These are phyloP conservation scores for Pseudocercospora fuligena DNA, from an alignment of 2,329 filamentous ascomycete species.

Conservation along the genomic window DNA sequence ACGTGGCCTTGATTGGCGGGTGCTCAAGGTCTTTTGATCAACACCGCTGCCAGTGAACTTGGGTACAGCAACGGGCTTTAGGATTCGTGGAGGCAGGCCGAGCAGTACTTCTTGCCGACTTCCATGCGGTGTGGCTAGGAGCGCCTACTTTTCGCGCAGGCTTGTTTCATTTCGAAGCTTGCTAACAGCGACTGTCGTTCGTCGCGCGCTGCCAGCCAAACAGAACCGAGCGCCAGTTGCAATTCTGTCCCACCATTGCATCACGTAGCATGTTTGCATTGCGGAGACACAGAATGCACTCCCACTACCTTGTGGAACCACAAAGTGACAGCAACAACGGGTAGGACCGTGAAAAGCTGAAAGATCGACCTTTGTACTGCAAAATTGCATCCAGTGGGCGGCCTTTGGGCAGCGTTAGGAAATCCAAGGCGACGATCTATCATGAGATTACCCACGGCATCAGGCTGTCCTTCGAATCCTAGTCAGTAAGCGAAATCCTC, in stretches of 20 bases:
- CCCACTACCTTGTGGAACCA: neutral
- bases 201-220: neutral
- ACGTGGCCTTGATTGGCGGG: neutral
- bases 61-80: neutral
- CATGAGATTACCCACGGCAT: slow-evolving; percentile 6
- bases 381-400: neutral
- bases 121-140: slow-evolving; percentile 1
- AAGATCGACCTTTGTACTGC: neutral
- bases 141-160: neutral
- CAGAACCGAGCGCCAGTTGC: neutral
- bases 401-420: neutral
- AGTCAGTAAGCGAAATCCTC: neutral
- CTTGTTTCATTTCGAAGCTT: neutral
- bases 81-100: neutral
- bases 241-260: slow-evolving; percentile 1
- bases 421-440: neutral
- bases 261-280: neutral
- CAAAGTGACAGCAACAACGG: neutral
- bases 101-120: neutral
- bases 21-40: neutral
- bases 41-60: neutral
- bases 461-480: neutral
- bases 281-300: neutral
- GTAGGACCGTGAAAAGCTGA: neutral
- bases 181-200: neutral